These are phyloP conservation scores for Elaeis guineensis DNA, from an alignment of 176 grass and related monocot species.

Conservation along the genomic window DNA sequence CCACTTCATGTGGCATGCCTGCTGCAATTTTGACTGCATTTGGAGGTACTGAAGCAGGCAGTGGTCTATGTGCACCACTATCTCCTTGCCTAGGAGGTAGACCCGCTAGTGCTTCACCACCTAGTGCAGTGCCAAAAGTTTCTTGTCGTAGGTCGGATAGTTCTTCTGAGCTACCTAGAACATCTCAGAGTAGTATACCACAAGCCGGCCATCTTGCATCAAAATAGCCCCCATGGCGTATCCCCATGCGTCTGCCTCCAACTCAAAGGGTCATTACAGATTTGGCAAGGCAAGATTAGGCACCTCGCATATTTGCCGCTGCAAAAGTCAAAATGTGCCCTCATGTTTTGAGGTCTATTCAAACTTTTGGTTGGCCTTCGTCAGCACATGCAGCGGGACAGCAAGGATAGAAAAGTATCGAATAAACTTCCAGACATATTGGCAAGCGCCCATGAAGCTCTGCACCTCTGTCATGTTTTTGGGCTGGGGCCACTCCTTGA, in stretches of 20 bases:
- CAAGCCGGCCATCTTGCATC: background rate
- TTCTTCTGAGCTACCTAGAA: background rate
- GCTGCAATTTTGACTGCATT: background rate
- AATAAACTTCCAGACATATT: constrained; percentile 6
- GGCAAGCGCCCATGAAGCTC: background rate
- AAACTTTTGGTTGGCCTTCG: constrained; percentile 10
- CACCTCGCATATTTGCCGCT: constrained; percentile 2
- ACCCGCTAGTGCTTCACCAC: background rate
- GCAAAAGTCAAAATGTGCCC: background rate
- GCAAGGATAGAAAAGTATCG: background rate
- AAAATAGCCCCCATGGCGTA: background rate
- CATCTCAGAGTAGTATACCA: background rate
- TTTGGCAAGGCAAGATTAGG: background rate
- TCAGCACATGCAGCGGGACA: constrained; percentile 2
- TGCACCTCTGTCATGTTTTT: no score
- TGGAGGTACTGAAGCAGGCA: background rate
- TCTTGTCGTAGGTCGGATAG: background rate
- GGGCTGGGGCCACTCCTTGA: background rate
- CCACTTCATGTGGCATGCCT: background rate
- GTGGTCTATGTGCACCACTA: background rate
- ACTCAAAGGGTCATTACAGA: background rate
- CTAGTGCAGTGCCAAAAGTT: background rate
- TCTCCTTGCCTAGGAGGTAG: background rate
- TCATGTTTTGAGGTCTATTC: constrained; percentile 6
- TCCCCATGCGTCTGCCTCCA: background rate